Evolutionary conservation across 805 yeast genomes (phyloP), one percentile per base, ranked within the genome.

Genomic region (Candida stauntonica): DNA sequence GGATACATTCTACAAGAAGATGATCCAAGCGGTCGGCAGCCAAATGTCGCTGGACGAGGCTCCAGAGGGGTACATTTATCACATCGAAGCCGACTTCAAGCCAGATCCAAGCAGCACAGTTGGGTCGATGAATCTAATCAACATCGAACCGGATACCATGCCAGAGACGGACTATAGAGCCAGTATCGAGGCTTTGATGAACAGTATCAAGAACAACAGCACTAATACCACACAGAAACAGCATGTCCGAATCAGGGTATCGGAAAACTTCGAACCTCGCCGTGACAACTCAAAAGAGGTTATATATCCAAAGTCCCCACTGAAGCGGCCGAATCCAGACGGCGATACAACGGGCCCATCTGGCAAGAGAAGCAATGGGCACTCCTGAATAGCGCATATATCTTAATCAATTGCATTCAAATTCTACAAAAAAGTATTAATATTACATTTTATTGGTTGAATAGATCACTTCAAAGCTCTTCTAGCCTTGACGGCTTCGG

Each of bases 401-500:
- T n/a, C n/a, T n/a, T n/a, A n/a, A n/a, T 5, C 26, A 27, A 3
- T 17, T 16, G 18, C 23, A 9, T 29, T 9, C n/a, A 8, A 17
- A 16, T 17, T 19, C 13, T 31, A 26, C 28, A 26, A 8, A 9
- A 6, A 9, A 11, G 28, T 11, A 9, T 8, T 11, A 26, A 26
- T n/a, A 26, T 26, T 26, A 26, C 28, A 9, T 26, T 14, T 26
- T 21, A 8, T 21, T 13, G n/a, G 7, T 12, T 26, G 17, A 20
- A 35, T 27, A n/a, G n/a, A n/a, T n/a, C n/a, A 21, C 49, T 58
- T 59, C 26, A 54, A 44, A 18, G 60, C 69, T 70, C 95, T 81
- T 76, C 99, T 86, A 39, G 74, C 65, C 63, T 77, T 77, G 33
- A 91, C 96, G 41, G 97, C 95, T 35, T 68, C 75, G 31, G 96